Evolutionary conservation across 805 yeast species (phyloP).

Genomic region (Cyberlindnera amylophila): DNA sequence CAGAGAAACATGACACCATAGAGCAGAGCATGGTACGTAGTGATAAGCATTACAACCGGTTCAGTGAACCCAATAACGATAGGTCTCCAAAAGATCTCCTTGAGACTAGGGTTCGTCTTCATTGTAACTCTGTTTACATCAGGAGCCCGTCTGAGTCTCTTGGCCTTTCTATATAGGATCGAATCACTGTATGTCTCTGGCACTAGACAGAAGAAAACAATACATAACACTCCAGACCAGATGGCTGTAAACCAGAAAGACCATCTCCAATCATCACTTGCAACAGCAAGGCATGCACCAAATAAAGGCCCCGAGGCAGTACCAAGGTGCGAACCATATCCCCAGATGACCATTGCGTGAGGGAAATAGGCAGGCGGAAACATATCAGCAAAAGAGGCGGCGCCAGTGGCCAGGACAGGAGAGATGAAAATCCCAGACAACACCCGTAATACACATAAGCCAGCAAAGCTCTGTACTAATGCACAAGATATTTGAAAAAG

Average conservation of each 20-base stretch:
- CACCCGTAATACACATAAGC: constrained; percentile 47
- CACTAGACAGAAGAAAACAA: constrained; percentile 36
- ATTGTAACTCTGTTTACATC: too few relatives aligned
- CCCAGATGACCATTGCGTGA: constrained; percentile 47
- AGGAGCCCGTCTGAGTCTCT: constrained; percentile 44
- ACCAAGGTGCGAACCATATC: constrained; percentile 50
- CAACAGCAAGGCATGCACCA: constrained; percentile 47
- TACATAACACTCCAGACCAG: constrained; percentile 35
- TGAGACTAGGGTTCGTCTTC: too few relatives aligned
- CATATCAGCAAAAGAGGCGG: constrained; percentile 53
- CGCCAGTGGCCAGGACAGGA: constrained; percentile 56
- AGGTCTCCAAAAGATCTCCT: constrained; percentile 44
- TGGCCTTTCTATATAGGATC: constrained; percentile 44
- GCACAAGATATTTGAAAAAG: constrained; percentile 57
- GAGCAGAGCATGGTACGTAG: constrained; percentile 46
- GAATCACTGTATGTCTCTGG: constrained; percentile 49
- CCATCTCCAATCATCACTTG: constrained; percentile 48
- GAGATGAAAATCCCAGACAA: constrained; percentile 52
- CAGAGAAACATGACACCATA: constrained; percentile 53
- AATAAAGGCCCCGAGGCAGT: constrained; percentile 55
- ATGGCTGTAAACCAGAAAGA: constrained; percentile 49
- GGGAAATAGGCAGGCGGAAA: constrained; percentile 40
- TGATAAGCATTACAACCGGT: constrained; percentile 53
- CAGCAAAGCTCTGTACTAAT: constrained; percentile 45
- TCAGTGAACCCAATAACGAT: constrained; percentile 45